phyloP scores from a whole-genome alignment of 495 filamentous ascomycete genomes.

The Hypoxylon perforatum region DNA sequence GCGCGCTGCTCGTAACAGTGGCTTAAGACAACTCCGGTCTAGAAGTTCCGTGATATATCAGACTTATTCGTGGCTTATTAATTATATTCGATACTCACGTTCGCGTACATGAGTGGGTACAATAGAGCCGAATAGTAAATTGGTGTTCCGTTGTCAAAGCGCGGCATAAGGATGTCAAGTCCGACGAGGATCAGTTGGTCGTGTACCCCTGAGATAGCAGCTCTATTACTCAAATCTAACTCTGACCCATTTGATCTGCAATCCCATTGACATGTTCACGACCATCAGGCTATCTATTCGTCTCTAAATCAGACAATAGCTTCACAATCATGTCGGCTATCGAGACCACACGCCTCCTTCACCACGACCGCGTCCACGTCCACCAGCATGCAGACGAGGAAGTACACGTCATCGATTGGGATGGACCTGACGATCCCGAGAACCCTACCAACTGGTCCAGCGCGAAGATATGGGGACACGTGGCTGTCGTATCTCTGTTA shows the following conservation, averaged over 20 bases:
- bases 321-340: neutral
- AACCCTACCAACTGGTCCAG: constrained; percentile 55
- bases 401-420: constrained; percentile 49
- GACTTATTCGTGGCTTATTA: too few species aligned
- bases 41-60: too few species aligned
- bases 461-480: constrained; percentile 23
- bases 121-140: neutral
- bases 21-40: too few species aligned
- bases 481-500: constrained; percentile 41
- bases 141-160: neutral
- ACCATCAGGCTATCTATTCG: neutral
- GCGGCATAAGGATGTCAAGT: neutral
- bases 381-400: neutral
- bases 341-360: constrained; percentile 7
- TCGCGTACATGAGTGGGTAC: too few species aligned
- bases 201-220: neutral
- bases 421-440: constrained; percentile 64
- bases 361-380: neutral
- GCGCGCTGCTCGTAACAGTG: too few species aligned
- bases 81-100: too few species aligned
- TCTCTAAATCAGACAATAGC: neutral
- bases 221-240: neutral
- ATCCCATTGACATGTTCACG: neutral
- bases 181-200: neutral
- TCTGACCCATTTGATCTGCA: neutral